These are phyloP conservation scores for Arthrocladium fulminans DNA, from an alignment of 2,329 filamentous ascomycete species.

Conservation along the genomic window DNA sequence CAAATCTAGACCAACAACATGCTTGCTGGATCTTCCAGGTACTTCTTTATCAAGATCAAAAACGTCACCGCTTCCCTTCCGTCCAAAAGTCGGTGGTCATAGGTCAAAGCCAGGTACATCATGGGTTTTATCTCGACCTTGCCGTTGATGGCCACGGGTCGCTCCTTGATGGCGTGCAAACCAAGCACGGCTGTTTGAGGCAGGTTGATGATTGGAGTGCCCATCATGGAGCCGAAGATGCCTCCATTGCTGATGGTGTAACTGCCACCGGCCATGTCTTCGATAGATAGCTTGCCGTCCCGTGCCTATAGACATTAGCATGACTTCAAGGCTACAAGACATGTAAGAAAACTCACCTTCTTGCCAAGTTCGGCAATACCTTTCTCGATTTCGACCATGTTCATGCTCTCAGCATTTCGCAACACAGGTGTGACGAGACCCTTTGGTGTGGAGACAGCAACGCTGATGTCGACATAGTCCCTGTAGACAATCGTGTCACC, in stretches of 20 bases:
- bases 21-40: conserved; percentile 85
- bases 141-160: conserved; percentile 78
- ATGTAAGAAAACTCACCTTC: conserved; percentile 57
- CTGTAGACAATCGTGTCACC: conserved; percentile 97
- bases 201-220: conserved; percentile 91
- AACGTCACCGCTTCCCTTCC: conserved; percentile 94
- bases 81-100: conserved; percentile 92
- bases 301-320: conserved; percentile 54
- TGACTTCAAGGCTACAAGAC: background rate
- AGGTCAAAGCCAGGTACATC: conserved; percentile 98
- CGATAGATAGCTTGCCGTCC: conserved; percentile 92
- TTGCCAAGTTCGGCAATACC: conserved; percentile 88
- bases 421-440: conserved; percentile 94
- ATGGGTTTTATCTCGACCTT: conserved; percentile 94
- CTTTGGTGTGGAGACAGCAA: conserved; percentile 95
- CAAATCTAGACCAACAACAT: conserved; percentile 53
- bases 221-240: conserved; percentile 94
- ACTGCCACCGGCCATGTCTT: conserved; percentile 97
- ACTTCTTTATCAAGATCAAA: conserved; percentile 94
- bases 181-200: conserved; percentile 60
- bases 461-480: conserved; percentile 95
- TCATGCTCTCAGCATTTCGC: conserved; percentile 80
- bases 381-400: conserved; percentile 81
- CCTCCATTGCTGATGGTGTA: conserved; percentile 97
- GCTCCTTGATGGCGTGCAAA: conserved; percentile 93